Evolutionary conservation across 257 asterid species (phyloP), one percentile per base, ranked within the genome.

Genomic region (Solanum virginianum): DNA sequence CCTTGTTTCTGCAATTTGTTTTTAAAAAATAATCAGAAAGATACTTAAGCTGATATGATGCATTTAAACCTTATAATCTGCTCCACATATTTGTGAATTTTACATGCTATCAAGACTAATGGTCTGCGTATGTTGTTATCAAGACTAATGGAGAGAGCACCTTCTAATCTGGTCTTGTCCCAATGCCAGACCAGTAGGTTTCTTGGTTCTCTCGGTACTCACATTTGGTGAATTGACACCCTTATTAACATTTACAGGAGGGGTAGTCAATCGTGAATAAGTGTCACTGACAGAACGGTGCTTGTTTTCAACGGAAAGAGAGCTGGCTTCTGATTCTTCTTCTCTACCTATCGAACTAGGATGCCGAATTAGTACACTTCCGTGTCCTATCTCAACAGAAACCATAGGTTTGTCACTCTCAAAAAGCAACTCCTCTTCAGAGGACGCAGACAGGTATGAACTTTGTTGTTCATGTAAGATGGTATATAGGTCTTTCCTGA

Each of bases 261-360:
- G 89, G 84, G 85, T 85, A 83, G 89, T 88, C 88, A 84, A 85
- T 77, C 87, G 86, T 53, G 97, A 93, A 88, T 89, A 88, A 62
- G 90, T 90, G 81, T 91, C 91, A 77, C 70, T 92, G 18, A 86
- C 70, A 60, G 84, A 71, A 70, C 89, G 90, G 71, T 83, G 94
- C 91, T 96, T 94, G 87, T 94, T 91, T 80, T 96, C 99, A 89
- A 94, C 87, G 1, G 98, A 95, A 86, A 94, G 93, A 80, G 98
- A 96, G 92, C 98, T 96, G 74, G 98, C 98, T 92, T 94, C 99
- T 24, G 99, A 94, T 91, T 94, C 98, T 87, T 96, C 99, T 85
- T 96, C 99, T 83, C 96, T 91, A 87, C 92, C 90, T 66, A 91
- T 89, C 45, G 95, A 86, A 86, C 80, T 91, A 8, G 98, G 99